phyloP scores from a whole-genome alignment of 108 stramenopile species.

The Fragilaria crotonensis region DNA sequence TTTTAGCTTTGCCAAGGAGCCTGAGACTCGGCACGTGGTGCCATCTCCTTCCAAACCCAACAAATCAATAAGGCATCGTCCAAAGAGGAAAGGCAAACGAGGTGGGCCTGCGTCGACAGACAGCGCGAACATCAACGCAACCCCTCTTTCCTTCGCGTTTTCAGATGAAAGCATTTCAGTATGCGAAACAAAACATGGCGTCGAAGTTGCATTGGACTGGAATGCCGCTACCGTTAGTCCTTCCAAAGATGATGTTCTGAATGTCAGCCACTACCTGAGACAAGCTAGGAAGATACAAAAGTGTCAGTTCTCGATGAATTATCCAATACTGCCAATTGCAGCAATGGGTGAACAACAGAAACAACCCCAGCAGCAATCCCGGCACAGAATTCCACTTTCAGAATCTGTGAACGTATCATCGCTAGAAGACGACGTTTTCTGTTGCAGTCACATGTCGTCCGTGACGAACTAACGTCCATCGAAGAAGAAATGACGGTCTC shows the following conservation, averaged over 20 bases:
- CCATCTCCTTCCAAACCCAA: too few species aligned
- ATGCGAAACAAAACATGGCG: neutral
- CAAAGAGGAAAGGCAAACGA: too few species aligned
- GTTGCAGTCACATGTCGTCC: slow-evolving; percentile 19
- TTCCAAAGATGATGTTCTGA: neutral
- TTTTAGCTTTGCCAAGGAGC: too few species aligned
- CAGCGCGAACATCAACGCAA: too few species aligned
- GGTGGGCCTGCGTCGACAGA: neutral
- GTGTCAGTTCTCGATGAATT: slow-evolving; percentile 23
- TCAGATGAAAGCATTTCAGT: neutral
- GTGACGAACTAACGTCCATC: slow-evolving; percentile 30
- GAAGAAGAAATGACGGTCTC: slow-evolving; percentile 26
- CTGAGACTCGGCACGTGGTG: too few species aligned
- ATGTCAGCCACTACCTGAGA: slow-evolving; percentile 11
- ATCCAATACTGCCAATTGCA: slow-evolving; percentile 1
- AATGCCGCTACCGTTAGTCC: neutral
- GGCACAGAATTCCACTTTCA: slow-evolving; percentile 5
- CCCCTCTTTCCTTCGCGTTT: neutral
- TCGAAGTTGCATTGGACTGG: neutral
- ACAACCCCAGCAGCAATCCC: too few species aligned
- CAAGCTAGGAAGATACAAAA: slow-evolving; percentile 14
- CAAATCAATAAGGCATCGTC: too few species aligned
- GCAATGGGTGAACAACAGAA: too few species aligned
- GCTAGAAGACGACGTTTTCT: slow-evolving; percentile 21
- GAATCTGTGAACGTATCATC: neutral